Conservation (phyloP, 1,284 basidiomycete genomes). For the Neonothopanus nambi region DNA sequence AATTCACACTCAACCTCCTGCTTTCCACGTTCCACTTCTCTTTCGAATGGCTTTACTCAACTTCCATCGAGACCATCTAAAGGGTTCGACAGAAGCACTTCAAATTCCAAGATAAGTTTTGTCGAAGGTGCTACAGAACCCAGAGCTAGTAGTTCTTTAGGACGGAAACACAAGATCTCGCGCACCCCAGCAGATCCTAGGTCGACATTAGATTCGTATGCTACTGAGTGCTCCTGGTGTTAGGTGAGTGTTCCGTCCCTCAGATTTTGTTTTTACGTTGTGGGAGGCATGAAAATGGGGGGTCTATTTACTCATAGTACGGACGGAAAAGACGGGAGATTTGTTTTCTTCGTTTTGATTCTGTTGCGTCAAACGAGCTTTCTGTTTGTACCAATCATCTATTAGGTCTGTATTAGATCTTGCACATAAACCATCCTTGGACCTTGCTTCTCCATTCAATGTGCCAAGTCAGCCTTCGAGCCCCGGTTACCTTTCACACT, state of each 20-base stretch:
- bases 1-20: slow-evolving; percentile 31
- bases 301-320: too few relatives aligned
- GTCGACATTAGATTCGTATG: slow-evolving; percentile 59
- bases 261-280: background rate
- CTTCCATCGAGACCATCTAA: slow-evolving; percentile 43
- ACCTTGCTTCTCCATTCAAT: slow-evolving; percentile 33
- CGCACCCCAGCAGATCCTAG: slow-evolving; percentile 78
- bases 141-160: slow-evolving; percentile 53
- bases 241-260: slow-evolving; percentile 41
- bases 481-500: slow-evolving; percentile 29
- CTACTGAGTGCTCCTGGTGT: slow-evolving; percentile 40
- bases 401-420: slow-evolving; percentile 71
- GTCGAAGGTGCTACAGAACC: slow-evolving; percentile 36
- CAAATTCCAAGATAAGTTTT: slow-evolving; percentile 35
- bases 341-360: slow-evolving; percentile 9
- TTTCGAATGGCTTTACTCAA: slow-evolving; percentile 41
- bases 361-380: slow-evolving; percentile 7
- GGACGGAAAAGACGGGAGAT: too few relatives aligned
- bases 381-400: slow-evolving; percentile 21
- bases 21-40: slow-evolving; percentile 40
- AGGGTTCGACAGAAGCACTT: slow-evolving; percentile 46
- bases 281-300: background rate
- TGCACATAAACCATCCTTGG: slow-evolving; percentile 47
- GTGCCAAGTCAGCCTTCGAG: slow-evolving; percentile 33
- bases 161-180: slow-evolving; percentile 77